Percentiles rank a stretch among this genome's conserved stretches.
These are phyloP conservation scores for Medicago truncatula DNA, from an alignment of 306 rosid genomes.

Conservation along the genomic window DNA sequence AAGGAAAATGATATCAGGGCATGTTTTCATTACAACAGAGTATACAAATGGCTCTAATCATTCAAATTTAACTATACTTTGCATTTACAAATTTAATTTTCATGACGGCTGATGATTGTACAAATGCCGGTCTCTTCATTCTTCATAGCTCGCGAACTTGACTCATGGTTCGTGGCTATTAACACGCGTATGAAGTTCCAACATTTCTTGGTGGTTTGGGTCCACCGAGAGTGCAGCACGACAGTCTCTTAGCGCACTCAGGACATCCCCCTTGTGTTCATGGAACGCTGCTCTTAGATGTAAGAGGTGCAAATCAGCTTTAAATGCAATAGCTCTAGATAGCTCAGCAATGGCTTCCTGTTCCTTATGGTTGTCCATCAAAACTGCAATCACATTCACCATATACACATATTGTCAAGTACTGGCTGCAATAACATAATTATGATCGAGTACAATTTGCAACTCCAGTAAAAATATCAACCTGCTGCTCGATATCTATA, in stretches of 20 bases:
- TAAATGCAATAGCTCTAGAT: slow-evolving; percentile 85
- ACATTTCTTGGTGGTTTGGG: slow-evolving; percentile 92
- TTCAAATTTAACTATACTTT: slow-evolving; percentile 18
- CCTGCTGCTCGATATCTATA: slow-evolving; percentile 99
- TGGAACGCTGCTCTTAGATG: slow-evolving; percentile 93
- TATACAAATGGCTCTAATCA: neutral
- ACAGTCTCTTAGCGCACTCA: slow-evolving; percentile 84
- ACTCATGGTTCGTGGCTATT: slow-evolving; percentile 85
- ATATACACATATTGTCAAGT: neutral
- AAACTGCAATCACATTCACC: slow-evolving; percentile 56
- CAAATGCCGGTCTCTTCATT: slow-evolving; percentile 16
- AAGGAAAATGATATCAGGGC: slow-evolving; percentile 24
- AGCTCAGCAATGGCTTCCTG: slow-evolving; percentile 85
- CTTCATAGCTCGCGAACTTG: neutral
- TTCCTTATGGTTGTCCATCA: slow-evolving; percentile 86
- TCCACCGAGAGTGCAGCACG: slow-evolving; percentile 95
- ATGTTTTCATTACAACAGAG: slow-evolving; percentile 11
- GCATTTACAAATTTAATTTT: slow-evolving; percentile 42
- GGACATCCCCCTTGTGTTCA: slow-evolving; percentile 80
- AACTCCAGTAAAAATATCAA: slow-evolving; percentile 32
- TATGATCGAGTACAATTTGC: neutral
- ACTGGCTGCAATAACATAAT: neutral
- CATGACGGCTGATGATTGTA: slow-evolving; percentile 21
- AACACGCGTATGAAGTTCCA: slow-evolving; percentile 88
- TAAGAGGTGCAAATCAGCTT: slow-evolving; percentile 90